phyloP scores from a whole-genome alignment of 257 asterid species.

The Gynochthodes officinalis region DNA sequence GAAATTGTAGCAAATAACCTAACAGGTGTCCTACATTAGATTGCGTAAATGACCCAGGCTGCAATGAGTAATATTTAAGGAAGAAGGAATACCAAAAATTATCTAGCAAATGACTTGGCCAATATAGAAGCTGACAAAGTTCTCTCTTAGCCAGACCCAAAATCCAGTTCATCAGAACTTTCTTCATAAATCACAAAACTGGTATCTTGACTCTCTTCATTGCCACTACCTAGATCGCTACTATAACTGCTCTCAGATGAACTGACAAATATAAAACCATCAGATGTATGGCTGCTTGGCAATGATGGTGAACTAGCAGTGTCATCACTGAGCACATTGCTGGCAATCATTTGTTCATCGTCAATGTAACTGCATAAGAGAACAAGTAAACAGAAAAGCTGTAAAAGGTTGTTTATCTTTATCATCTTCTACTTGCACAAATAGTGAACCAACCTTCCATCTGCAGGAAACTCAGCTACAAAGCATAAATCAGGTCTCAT shows the following conservation, averaged over 20 bases:
- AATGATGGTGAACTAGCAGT: slow-evolving; percentile 36
- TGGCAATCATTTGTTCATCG: slow-evolving; percentile 26
- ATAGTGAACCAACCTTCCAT: slow-evolving; percentile 45
- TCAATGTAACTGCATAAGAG: slow-evolving; percentile 27
- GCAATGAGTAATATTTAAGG: background rate
- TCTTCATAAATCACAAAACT: slow-evolving; percentile 35
- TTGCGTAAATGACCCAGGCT: background rate
- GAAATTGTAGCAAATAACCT: background rate
- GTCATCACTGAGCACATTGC: slow-evolving; percentile 23
- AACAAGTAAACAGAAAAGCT: background rate
- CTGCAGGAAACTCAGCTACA: slow-evolving; percentile 68
- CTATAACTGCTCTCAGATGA: slow-evolving; percentile 50
- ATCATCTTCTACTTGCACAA: background rate
- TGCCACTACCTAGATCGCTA: slow-evolving; percentile 60
- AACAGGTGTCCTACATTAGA: background rate
- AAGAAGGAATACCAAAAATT: slow-evolving; percentile 1
- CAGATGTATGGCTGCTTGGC: slow-evolving; percentile 41
- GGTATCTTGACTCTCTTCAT: slow-evolving; percentile 40
- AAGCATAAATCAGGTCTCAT: slow-evolving; percentile 57
- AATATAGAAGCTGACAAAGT: background rate
- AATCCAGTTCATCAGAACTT: slow-evolving; percentile 56
- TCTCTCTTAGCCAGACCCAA: slow-evolving; percentile 19
- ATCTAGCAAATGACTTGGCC: background rate
- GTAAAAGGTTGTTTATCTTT: background rate
- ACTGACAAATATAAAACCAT: slow-evolving; percentile 28